Evolutionary conservation across 257 asterid species (phyloP), one percentile per base, ranked within the genome.

Genomic region (Anisodus acutangulus): DNA sequence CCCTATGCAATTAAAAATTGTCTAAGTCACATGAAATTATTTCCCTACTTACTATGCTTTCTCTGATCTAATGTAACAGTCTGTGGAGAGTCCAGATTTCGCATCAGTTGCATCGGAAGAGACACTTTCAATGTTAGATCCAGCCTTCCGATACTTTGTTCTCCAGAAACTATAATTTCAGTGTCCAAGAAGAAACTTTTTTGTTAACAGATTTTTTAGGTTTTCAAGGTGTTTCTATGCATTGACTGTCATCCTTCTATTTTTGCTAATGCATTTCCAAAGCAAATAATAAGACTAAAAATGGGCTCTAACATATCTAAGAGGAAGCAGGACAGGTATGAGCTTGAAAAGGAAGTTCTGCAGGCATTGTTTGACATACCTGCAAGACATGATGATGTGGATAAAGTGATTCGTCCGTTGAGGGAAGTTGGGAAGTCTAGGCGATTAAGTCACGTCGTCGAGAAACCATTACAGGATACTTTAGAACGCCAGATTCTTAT

Each of bases 401-500:
- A 70, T 35, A 72, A 51, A 58, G 45, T 39, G 58, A 74, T 72
- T 80, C 43, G 0, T 19, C 88, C 87, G 39, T 19, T 82, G 81
- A 88, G 84, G 85, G 85, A 26, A 81, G 72, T 35, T 35, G 80
- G 64, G 81, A 86, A 82, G 78, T 83, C 89, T 9, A 78, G 82
- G 16, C 80, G 81, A 49, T 81, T 62, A 87, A 92, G 93, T 59
- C 78, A 47, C 31, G 47, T 84, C 67, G 96, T 95, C 68, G 78
- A 83, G 53, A 84, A 86, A 85, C 99, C 98, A 62, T 85, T 84
- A 12, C 63, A 86, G 19, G 97, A 92, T 9, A 2, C 82, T 6
- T 80, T 90, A 39, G 91, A 88, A 83, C 90, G 89, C 78, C 92
- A 90, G 78, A 87, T 91, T 37, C 90, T 91, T 69, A 91, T 92